Base-by-base conservation (phyloP, 2,329 filamentous ascomycete genomes). In the Byssochlamys sp. region DNA sequence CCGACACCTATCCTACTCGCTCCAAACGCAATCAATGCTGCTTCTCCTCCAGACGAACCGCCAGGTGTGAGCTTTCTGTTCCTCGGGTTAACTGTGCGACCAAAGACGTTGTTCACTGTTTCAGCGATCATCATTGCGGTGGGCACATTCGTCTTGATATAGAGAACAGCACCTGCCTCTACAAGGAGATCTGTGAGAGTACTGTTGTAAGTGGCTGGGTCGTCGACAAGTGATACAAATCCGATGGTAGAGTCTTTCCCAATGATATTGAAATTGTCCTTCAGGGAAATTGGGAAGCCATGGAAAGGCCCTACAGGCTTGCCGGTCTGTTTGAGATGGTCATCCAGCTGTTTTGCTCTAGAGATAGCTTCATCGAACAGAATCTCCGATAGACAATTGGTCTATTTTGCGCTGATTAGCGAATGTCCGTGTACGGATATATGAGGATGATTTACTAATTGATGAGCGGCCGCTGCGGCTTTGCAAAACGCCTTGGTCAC, bases 401-500 rank as follows among this genome's bases (percentile, higher is more conserved):
- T 45, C 39, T 45, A 45, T 9, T 24, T 7, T 4, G 7, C 19
- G 19, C n/a, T 31, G 4, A 19, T 45, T 19, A 45, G 19, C 7
- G 19, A 45, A n/a, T 45, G 39, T 19, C 39, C 14, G n/a, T 24
- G 35, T 2, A 45, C 19, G 39, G 2, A 14, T 19, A 5, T 19
- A 1, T n/a, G 5, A 14, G 19, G 39, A 7, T 19, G 7, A 19
- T 24, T 45, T 69, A 81, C 79, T 63, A 83, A 62, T 67, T 83
- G 81, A 61, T 83, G 80, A 6, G 80, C 81, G 24, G 80, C 78
- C 3, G 78, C 73, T 3, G 81, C 79, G 28, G 78, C 70, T 66
- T 83, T 83, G 62, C 79, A 82, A 61, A 83, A 83, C 0, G 79
- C 78, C 55, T 66, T 70, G 2, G 78, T 78, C 6, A 84, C 80